These are phyloP conservation scores for Candida taoyuanica DNA, from an alignment of 805 yeast genomes.

Conservation along the genomic window DNA sequence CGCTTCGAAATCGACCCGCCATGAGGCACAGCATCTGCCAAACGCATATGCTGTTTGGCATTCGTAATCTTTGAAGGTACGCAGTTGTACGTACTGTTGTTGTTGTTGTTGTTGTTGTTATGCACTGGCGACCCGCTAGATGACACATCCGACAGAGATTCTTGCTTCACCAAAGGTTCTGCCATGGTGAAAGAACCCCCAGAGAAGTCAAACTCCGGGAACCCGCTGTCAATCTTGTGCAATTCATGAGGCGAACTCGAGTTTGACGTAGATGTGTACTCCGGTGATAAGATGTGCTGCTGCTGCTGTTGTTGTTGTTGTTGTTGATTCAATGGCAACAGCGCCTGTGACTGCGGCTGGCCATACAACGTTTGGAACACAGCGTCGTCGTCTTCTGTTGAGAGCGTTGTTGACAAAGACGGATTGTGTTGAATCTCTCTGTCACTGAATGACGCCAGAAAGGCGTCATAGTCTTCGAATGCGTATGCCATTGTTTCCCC, in stretches of 20 bases:
- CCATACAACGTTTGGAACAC: conserved; percentile 4
- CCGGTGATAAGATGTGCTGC: conserved; percentile 12
- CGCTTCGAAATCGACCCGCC: conserved; percentile 22
- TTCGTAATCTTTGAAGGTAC: not conserved
- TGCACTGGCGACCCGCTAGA: conserved; percentile 16
- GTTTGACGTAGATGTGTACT: conserved; percentile 12
- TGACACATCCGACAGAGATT: conserved; percentile 16
- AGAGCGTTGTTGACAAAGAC: conserved; percentile 14
- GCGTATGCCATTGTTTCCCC: conserved; percentile 23
- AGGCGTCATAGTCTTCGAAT: conserved; percentile 30
- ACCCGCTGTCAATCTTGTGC: conserved; percentile 1
- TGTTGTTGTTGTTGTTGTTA: conserved; percentile 2
- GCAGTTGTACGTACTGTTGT: not conserved
- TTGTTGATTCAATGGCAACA: not conserved
- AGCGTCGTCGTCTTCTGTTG: conserved; percentile 12
- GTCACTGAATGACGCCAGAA: conserved; percentile 23
- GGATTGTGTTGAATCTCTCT: conserved; percentile 16
- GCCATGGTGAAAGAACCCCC: not conserved
- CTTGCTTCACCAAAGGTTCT: conserved; percentile 12
- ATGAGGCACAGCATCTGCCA: conserved; percentile 25
- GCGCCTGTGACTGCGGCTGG: not conserved
- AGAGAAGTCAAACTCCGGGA: conserved; percentile 8
- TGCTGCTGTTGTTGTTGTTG: conserved; percentile 3
- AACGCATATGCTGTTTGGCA: conserved; percentile 8
- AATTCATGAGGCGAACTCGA: conserved; percentile 16